Conservation (phyloP, 768 basidiomycete genomes). For the Russula olivacea region DNA sequence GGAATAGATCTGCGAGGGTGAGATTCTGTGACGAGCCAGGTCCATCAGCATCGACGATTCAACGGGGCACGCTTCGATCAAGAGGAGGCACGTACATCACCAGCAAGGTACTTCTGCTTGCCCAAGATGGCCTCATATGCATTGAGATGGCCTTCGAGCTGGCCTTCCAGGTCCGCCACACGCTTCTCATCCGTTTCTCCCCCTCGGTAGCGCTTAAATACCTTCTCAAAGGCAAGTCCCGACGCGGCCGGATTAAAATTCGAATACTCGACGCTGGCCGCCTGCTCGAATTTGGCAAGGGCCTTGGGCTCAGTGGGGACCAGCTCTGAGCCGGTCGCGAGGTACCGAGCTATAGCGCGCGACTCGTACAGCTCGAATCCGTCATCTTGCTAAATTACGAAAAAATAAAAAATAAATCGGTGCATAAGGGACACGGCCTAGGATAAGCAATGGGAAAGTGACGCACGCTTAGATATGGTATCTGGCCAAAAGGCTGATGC, state of each 20-base stretch:
- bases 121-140: constrained; percentile 8
- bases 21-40: background rate
- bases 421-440: background rate
- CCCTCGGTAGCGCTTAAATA: constrained; percentile 3
- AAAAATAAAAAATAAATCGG: background rate
- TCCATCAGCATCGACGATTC: background rate
- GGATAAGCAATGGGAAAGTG: background rate
- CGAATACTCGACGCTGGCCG: constrained; percentile 29
- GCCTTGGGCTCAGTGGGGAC: constrained; percentile 26
- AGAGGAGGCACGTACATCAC: constrained; percentile 7
- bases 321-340: constrained; percentile 26
- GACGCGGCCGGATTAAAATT: constrained; percentile 3
- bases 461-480: constrained; percentile 13
- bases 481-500: constrained; percentile 21
- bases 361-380: constrained; percentile 30
- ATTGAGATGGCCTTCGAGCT: constrained; percentile 6
- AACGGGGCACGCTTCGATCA: too few species aligned
- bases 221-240: background rate
- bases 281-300: constrained; percentile 29
- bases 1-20: constrained; percentile 17
- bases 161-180: background rate
- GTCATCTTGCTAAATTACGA: constrained; percentile 26
- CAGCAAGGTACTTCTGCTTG: constrained; percentile 21
- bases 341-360: constrained; percentile 29
- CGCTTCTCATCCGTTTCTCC: background rate